Evolutionary conservation across 495 filamentous ascomycete genomes (phyloP).

Genomic region (Xylona heveae): DNA sequence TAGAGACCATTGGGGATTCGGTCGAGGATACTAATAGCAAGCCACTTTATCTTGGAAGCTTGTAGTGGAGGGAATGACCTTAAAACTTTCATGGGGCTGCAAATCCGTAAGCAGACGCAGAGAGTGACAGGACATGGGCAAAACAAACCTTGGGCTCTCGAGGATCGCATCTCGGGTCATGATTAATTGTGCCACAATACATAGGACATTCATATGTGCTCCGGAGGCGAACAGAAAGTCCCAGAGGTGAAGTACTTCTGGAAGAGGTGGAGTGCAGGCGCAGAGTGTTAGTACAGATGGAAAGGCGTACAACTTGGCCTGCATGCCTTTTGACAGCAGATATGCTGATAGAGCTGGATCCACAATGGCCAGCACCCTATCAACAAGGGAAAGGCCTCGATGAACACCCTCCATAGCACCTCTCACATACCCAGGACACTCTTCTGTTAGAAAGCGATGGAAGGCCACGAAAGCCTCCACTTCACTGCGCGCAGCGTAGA

Average conservation of each 20-base stretch:
- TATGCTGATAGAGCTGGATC: slow-evolving; percentile 73
- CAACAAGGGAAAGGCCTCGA: slow-evolving; percentile 72
- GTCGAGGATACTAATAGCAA: slow-evolving; percentile 57
- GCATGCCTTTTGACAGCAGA: slow-evolving; percentile 64
- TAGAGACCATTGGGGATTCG: slow-evolving; percentile 84
- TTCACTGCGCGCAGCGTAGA: slow-evolving; percentile 88
- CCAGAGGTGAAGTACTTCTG: slow-evolving; percentile 89
- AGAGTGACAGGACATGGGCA: neutral
- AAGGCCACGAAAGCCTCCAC: slow-evolving; percentile 88
- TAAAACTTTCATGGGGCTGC: slow-evolving; percentile 74
- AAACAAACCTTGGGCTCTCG: slow-evolving; percentile 49
- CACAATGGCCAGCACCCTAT: slow-evolving; percentile 72
- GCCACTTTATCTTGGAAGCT: slow-evolving; percentile 56
- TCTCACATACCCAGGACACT: slow-evolving; percentile 85
- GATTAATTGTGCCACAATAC: slow-evolving; percentile 90
- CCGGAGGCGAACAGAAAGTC: slow-evolving; percentile 96
- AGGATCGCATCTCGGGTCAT: slow-evolving; percentile 71
- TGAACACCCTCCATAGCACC: slow-evolving; percentile 97
- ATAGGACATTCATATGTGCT: slow-evolving; percentile 81
- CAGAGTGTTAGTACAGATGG: slow-evolving; percentile 86
- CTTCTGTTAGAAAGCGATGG: slow-evolving; percentile 65
- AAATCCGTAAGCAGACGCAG: slow-evolving; percentile 3
- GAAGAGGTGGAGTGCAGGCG: slow-evolving; percentile 90
- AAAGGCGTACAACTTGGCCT: slow-evolving; percentile 93
- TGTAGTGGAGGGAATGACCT: slow-evolving; percentile 75